Evolutionary conservation across 2,329 filamentous ascomycete genomes (phyloP).

Genomic region (Penicillium thymicola): DNA sequence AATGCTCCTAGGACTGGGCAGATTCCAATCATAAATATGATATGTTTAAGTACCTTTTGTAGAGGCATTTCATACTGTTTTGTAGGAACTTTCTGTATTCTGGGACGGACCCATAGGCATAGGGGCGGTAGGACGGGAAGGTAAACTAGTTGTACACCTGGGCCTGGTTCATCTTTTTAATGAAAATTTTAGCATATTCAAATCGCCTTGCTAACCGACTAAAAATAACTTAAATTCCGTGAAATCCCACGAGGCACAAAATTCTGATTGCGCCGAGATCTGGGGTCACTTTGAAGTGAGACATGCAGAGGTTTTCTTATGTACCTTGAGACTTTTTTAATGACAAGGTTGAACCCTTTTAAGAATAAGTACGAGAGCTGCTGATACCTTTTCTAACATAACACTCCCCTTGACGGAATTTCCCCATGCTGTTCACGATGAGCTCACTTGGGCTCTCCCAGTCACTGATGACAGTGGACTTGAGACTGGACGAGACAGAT

Average conservation of each 20-base stretch:
- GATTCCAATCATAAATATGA: too few species aligned
- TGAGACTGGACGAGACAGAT: slow-evolving; percentile 1
- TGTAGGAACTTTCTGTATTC: too few species aligned
- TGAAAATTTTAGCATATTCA: background rate
- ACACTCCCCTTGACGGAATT: background rate
- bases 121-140: too few species aligned
- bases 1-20: too few species aligned
- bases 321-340: background rate
- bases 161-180: background rate
- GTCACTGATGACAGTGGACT: background rate
- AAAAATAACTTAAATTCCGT: background rate
- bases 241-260: background rate
- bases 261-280: slow-evolving; percentile 1
- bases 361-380: background rate
- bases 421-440: background rate
- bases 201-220: background rate
- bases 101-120: too few species aligned
- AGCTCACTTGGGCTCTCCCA: background rate
- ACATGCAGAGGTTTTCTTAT: background rate
- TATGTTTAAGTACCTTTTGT: too few species aligned
- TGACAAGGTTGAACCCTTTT: background rate
- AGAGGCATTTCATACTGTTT: too few species aligned
- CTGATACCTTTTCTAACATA: background rate
- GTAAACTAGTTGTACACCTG: background rate
- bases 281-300: background rate